Conservation (phyloP, 371 early-diverging fungal species). For the Mucor mucedo region DNA sequence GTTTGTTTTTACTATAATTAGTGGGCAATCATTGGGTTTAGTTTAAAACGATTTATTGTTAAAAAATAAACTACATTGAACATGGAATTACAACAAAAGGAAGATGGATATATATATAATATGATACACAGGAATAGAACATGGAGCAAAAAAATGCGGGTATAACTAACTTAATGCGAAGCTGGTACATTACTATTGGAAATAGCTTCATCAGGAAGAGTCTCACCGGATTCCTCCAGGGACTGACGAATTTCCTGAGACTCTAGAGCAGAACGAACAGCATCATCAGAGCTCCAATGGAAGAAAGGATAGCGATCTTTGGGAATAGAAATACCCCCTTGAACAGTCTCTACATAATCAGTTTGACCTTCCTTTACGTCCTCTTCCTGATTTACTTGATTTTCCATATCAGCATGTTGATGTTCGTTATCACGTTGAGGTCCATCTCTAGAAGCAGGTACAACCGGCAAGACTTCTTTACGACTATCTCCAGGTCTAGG, state of each 20-base stretch:
- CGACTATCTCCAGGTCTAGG: conserved; percentile 17
- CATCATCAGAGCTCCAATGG: conserved; percentile 55
- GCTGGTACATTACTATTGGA: not conserved
- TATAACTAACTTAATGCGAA: conserved; percentile 4
- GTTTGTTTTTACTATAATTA: too few species aligned
- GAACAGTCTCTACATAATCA: conserved; percentile 2
- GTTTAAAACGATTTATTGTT: too few species aligned
- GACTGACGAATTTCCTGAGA: conserved; percentile 10
- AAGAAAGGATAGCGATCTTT: conserved; percentile 54
- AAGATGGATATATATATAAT: too few species aligned
- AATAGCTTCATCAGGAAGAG: not conserved
- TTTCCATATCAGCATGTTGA: not conserved
- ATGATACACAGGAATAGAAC: not conserved
- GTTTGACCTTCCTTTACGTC: not conserved
- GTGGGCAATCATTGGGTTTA: too few species aligned
- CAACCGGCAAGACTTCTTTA: conserved; percentile 47
- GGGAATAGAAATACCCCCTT: conserved; percentile 24
- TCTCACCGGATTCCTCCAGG: not conserved
- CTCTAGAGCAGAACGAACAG: conserved; percentile 38
- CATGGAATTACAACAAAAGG: too few species aligned
- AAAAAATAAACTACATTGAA: too few species aligned
- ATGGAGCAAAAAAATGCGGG: not conserved
- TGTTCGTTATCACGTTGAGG: conserved; percentile 13
- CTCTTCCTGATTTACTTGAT: not conserved
- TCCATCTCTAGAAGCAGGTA: conserved; percentile 47